These are phyloP conservation scores for Lenzites betulinus DNA, from an alignment of 768 basidiomycete species.

Conservation along the genomic window DNA sequence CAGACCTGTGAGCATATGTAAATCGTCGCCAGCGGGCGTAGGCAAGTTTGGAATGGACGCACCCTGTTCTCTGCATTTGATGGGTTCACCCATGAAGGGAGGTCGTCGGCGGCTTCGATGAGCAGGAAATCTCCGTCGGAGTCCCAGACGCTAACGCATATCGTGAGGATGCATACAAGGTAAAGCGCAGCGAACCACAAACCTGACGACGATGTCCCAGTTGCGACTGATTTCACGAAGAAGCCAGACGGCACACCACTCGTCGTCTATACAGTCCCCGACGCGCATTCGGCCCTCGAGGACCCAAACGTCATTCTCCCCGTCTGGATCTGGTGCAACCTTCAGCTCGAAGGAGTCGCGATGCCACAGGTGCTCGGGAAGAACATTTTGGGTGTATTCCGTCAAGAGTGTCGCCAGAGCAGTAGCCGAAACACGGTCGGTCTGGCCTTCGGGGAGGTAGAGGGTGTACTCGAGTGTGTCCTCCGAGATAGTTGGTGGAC, in stretches of 20 bases:
- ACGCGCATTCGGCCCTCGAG: conserved; percentile 87
- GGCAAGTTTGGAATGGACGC: conserved; percentile 40
- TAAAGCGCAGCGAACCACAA: conserved; percentile 22
- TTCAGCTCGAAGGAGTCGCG: conserved; percentile 82
- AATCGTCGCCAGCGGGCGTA: background rate
- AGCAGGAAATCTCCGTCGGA: conserved; percentile 95
- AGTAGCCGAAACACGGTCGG: conserved; percentile 62
- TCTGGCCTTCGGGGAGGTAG: conserved; percentile 55
- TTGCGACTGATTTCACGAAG: conserved; percentile 72
- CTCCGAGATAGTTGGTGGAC: conserved; percentile 77
- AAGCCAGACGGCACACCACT: conserved; percentile 95
- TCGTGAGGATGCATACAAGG: background rate
- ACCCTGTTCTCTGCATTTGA: conserved; percentile 92
- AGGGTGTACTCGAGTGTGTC: conserved; percentile 82
- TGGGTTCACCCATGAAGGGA: conserved; percentile 92
- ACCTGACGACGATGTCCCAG: conserved; percentile 86
- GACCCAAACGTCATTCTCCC: conserved; percentile 44
- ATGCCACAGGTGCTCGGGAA: conserved; percentile 78
- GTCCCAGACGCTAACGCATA: conserved; percentile 63
- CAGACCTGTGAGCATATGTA: conserved; percentile 66
- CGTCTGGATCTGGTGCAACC: conserved; percentile 51
- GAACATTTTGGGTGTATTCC: conserved; percentile 51
- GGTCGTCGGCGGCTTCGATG: conserved; percentile 90
- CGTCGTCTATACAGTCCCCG: conserved; percentile 97
- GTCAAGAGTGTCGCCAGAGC: conserved; percentile 71